A percentile compares a stretch with the other conserved stretches of the same genome.
phyloP scores from a whole-genome alignment of 805 yeast genomes.

The Cyberlindnera samutprakarnensis region DNA sequence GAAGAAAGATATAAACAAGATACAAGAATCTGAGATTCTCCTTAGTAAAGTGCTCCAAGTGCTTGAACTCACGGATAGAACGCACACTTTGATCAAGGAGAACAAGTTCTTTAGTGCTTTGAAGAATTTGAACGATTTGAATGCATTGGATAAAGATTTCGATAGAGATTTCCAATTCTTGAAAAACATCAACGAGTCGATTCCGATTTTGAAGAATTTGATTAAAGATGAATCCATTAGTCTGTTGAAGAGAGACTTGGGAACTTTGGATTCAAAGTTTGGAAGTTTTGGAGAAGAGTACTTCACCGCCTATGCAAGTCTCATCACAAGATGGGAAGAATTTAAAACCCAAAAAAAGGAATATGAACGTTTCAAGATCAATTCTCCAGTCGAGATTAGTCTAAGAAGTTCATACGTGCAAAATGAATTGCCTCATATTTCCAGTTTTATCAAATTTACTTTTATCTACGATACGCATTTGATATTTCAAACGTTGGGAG shows the following conservation, averaged over 20 bases:
- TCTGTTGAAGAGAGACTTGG: constrained; percentile 56
- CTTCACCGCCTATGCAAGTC: constrained; percentile 43
- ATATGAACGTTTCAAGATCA: constrained; percentile 55
- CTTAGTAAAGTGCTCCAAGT: constrained; percentile 72
- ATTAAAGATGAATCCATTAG: constrained; percentile 71
- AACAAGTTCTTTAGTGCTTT: constrained; percentile 81
- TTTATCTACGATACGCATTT: constrained; percentile 77
- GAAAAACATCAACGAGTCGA: constrained; percentile 60
- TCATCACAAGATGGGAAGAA: constrained; percentile 55
- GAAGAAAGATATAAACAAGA: constrained; percentile 57
- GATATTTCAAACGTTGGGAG: constrained; percentile 70
- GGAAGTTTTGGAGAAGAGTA: constrained; percentile 49
- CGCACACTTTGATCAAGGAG: constrained; percentile 70
- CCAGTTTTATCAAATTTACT: constrained; percentile 46
- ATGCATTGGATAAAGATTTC: constrained; percentile 61
- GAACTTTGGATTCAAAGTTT: constrained; percentile 36
- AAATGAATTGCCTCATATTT: constrained; percentile 28
- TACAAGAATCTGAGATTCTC: constrained; percentile 63
- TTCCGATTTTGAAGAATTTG: constrained; percentile 67
- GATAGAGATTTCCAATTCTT: constrained; percentile 70
- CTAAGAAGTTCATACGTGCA: constrained; percentile 50
- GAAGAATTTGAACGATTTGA: constrained; percentile 70
- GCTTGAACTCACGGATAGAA: constrained; percentile 77
- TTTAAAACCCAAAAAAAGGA: constrained; percentile 36
- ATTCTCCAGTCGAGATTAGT: constrained; percentile 80